Evolutionary conservation across 768 basidiomycete genomes (phyloP).

Genomic region (Udeniomyces megalosporus): DNA sequence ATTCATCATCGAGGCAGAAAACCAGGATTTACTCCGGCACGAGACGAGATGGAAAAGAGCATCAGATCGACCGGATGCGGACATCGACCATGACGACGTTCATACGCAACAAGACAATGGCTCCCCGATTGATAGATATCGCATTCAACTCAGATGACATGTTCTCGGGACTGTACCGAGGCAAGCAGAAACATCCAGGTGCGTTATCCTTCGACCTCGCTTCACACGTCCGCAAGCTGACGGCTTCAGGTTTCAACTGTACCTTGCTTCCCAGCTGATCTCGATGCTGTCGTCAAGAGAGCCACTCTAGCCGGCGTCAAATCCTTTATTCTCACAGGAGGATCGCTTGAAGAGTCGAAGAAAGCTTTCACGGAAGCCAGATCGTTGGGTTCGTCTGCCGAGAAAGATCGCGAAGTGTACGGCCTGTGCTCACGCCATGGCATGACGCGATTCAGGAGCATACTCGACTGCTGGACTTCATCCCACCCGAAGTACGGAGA

Average conservation of each 20-base stretch:
- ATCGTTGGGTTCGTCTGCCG: too few relatives aligned
- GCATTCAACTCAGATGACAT: slow-evolving; percentile 11
- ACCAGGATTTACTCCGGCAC: too few relatives aligned
- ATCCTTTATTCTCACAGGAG: slow-evolving; percentile 62
- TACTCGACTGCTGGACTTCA: slow-evolving; percentile 67
- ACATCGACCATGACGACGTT: too few relatives aligned
- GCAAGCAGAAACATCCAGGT: slow-evolving; percentile 31
- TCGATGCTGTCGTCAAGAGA: slow-evolving; percentile 43
- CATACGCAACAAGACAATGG: too few relatives aligned
- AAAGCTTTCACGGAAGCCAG: too few relatives aligned
- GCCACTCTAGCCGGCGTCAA: slow-evolving; percentile 45
- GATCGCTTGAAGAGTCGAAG: slow-evolving; percentile 47
- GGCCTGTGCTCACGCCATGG: too few relatives aligned
- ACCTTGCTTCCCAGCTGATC: slow-evolving; percentile 38
- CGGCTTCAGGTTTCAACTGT: background rate
- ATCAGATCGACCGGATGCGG: too few relatives aligned
- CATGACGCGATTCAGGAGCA: slow-evolving; percentile 38
- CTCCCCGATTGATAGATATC: slow-evolving; percentile 1
- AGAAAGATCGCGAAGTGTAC: too few relatives aligned
- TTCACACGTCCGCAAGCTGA: background rate
- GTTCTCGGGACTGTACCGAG: slow-evolving; percentile 32
- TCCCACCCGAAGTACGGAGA: slow-evolving; percentile 56
- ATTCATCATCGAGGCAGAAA: too few relatives aligned
- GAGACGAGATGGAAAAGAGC: too few relatives aligned
- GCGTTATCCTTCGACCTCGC: too few relatives aligned